A percentile compares a stretch with the other conserved stretches of the same genome.
Conservation (phyloP, 208 protist genomes). For the Trypanosomatidae sp. region DNA sequence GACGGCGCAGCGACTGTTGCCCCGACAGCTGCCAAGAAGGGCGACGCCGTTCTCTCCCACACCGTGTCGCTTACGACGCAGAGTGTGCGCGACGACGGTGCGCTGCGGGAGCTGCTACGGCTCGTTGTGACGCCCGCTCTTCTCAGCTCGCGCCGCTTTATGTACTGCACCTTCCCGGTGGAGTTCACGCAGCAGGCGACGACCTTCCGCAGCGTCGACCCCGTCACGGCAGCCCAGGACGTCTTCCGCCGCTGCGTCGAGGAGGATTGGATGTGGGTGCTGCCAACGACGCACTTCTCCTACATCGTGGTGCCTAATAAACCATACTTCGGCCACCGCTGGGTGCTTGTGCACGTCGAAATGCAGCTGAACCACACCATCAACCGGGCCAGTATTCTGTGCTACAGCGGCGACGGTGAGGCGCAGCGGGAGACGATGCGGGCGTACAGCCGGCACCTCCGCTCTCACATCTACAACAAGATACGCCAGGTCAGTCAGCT, state of each 20-base stretch:
- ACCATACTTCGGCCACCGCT: conserved; percentile 43
- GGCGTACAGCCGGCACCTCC: conserved; percentile 37
- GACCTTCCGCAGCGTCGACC: conserved; percentile 46
- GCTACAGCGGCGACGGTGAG: conserved; percentile 34
- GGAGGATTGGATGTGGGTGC: conserved; percentile 80
- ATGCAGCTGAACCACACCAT: conserved; percentile 18
- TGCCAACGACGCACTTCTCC: conserved; percentile 30
- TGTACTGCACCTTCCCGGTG: conserved; percentile 48
- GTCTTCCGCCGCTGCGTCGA: conserved; percentile 71
- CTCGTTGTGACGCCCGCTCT: conserved; percentile 64
- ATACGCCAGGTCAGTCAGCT: conserved; percentile 76
- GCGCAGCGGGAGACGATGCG: conserved; percentile 11
- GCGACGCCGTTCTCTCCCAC: conserved; percentile 23
- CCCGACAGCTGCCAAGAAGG: not conserved
- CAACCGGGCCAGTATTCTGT: conserved; percentile 41
- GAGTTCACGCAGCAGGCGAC: conserved; percentile 77
- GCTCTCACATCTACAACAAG: conserved; percentile 55
- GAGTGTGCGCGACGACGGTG: conserved; percentile 20
- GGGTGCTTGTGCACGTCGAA: conserved; percentile 63
- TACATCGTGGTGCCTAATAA: conserved; percentile 60
- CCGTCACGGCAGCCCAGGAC: conserved; percentile 43
- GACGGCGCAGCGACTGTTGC: not conserved
- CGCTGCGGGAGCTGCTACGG: conserved; percentile 44
- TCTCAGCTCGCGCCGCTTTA: conserved; percentile 52
- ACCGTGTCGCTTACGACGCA: conserved; percentile 2